Evolutionary conservation across 2,329 filamentous ascomycete species (phyloP).

Genomic region (Tolypocladium tundrense): DNA sequence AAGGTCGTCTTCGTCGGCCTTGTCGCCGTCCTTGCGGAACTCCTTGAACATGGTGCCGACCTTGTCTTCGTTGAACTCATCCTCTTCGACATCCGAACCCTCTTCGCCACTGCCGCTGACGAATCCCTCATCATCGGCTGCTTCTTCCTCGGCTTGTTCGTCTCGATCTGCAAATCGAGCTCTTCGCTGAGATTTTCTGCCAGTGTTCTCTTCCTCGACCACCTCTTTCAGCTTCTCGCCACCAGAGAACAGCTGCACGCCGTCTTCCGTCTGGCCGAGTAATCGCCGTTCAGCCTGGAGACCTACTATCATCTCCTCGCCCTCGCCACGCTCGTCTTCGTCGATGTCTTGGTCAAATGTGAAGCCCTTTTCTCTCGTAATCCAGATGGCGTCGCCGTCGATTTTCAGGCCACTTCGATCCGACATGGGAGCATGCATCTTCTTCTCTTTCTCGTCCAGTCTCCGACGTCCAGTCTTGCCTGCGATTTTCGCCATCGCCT

Average conservation of each 20-base stretch:
- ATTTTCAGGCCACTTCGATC: slow-evolving; percentile 94
- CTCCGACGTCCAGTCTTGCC: slow-evolving; percentile 73
- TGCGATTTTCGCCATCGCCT: slow-evolving; percentile 71
- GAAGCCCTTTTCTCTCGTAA: slow-evolving; percentile 57
- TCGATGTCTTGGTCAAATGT: slow-evolving; percentile 64
- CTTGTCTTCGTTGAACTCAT: slow-evolving; percentile 48
- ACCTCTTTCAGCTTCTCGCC: slow-evolving; percentile 57
- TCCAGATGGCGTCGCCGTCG: slow-evolving; percentile 95
- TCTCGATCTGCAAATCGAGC: slow-evolving; percentile 50
- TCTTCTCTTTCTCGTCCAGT: slow-evolving; percentile 92
- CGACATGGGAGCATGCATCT: slow-evolving; percentile 94
- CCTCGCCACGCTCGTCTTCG: slow-evolving; percentile 71
- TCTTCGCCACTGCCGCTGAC: slow-evolving; percentile 42
- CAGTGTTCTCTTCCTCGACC: slow-evolving; percentile 43
- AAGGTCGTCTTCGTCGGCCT: slow-evolving; percentile 57
- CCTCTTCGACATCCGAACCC: slow-evolving; percentile 39
- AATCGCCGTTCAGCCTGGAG: slow-evolving; percentile 75
- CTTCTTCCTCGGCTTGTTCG: slow-evolving; percentile 47
- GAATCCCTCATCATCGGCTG: slow-evolving; percentile 40
- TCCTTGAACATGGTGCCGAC: slow-evolving; percentile 43
- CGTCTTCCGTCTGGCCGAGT: slow-evolving; percentile 71
- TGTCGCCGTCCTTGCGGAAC: slow-evolving; percentile 40
- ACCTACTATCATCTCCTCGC: slow-evolving; percentile 87
- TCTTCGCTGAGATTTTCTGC: slow-evolving; percentile 48
- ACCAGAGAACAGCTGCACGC: slow-evolving; percentile 76